Conservation (phyloP, 1,284 basidiomycete genomes). For the Kwoniella shivajii region DNA sequence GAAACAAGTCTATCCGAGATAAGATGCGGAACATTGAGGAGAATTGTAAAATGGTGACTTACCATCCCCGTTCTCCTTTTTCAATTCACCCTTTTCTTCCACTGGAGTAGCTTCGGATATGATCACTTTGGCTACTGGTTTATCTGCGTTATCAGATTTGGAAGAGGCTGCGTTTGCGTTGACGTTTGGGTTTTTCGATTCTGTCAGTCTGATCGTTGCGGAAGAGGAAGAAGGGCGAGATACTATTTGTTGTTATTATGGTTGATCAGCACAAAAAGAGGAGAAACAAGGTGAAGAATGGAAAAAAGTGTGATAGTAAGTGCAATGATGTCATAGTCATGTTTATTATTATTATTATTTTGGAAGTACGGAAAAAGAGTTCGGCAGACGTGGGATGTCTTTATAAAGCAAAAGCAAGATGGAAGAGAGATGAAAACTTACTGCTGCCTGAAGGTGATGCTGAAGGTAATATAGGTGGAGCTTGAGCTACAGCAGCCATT, state of each 20-base stretch:
- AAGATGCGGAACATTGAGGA: background rate
- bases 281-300: background rate
- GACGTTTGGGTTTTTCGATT: background rate
- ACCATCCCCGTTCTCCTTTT: slow-evolving; percentile 24
- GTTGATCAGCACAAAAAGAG: background rate
- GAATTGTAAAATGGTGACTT: slow-evolving; percentile 4
- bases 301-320: slow-evolving; percentile 1
- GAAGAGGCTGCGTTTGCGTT: background rate
- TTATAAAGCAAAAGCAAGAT: background rate
- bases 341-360: too few species aligned
- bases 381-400: too few species aligned
- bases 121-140: slow-evolving; percentile 11
- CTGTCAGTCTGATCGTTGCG: slow-evolving; percentile 8
- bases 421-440: background rate
- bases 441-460: slow-evolving; percentile 5
- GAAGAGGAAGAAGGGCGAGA: slow-evolving; percentile 20
- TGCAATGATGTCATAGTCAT: slow-evolving; percentile 17
- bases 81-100: slow-evolving; percentile 14
- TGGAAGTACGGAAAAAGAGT: too few species aligned
- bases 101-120: slow-evolving; percentile 20
- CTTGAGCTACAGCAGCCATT: slow-evolving; percentile 22
- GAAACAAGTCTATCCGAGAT: background rate
- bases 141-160: slow-evolving; percentile 7
- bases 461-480: slow-evolving; percentile 11
- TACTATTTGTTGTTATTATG: too few species aligned